Evolutionary conservation across 2,329 filamentous ascomycete genomes (phyloP).

Genomic region (Alternaria sp.): DNA sequence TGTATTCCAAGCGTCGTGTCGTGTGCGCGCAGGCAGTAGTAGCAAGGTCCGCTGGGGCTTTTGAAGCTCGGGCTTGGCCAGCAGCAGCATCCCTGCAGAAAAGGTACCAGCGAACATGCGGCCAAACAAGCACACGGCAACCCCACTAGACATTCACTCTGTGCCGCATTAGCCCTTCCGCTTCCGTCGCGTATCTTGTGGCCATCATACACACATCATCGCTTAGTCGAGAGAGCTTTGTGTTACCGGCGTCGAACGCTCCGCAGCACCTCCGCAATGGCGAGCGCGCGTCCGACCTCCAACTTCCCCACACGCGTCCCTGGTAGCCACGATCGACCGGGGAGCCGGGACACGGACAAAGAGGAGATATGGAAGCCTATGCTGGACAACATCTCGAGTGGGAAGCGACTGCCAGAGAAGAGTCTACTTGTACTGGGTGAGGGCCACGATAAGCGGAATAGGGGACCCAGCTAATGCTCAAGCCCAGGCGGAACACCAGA

Average conservation of each 20-base stretch:
- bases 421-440: slow-evolving; percentile 85
- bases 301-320: slow-evolving; percentile 42
- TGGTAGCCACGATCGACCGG: slow-evolving; percentile 41
- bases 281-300: slow-evolving; percentile 43
- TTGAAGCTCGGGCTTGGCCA: slow-evolving; percentile 45
- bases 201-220: background rate
- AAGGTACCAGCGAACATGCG: slow-evolving; percentile 38
- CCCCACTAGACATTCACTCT: slow-evolving; percentile 29
- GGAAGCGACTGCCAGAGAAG: slow-evolving; percentile 89
- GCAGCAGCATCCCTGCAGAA: slow-evolving; percentile 39
- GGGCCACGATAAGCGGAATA: slow-evolving; percentile 33
- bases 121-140: slow-evolving; percentile 32
- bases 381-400: slow-evolving; percentile 88
- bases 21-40: slow-evolving; percentile 3
- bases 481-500: slow-evolving; percentile 77
- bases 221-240: background rate
- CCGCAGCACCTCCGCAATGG: slow-evolving; percentile 47
- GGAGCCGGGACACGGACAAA: slow-evolving; percentile 71
- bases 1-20: background rate
- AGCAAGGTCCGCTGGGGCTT: slow-evolving; percentile 22
- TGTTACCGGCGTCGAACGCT: slow-evolving; percentile 20
- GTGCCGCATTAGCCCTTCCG: slow-evolving; percentile 23
- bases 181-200: slow-evolving; percentile 5
- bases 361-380: slow-evolving; percentile 95
- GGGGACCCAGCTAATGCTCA: slow-evolving; percentile 31